Percentiles rank a stretch among this genome's conserved stretches.
Conservation (phyloP, 116 monocot species). For the Trichopus zeylanicus region DNA sequence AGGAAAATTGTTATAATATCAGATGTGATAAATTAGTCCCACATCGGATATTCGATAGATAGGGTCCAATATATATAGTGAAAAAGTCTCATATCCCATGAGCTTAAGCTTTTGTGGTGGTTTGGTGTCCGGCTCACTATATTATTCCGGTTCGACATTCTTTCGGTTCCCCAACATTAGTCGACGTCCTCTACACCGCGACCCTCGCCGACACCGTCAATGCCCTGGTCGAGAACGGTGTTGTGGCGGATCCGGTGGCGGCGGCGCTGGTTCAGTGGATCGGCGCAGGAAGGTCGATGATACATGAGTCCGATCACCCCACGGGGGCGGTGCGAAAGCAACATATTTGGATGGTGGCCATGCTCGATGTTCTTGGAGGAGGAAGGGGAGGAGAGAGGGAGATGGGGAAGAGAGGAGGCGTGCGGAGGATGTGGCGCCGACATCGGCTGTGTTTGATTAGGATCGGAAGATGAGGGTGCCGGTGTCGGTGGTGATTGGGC, state of each 20-base stretch:
- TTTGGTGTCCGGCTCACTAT: no score
- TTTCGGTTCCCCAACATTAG: no score
- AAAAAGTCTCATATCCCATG: no score
- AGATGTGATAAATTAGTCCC: no score
- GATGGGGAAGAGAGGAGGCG: neutral
- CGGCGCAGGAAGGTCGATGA: conserved; percentile 77
- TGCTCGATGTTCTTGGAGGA: conserved; percentile 68
- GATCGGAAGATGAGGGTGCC: conserved; percentile 44
- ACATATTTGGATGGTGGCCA: conserved; percentile 74
- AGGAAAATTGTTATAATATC: no score
- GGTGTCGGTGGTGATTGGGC: conserved; percentile 60
- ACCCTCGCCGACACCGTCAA: conserved; percentile 52
- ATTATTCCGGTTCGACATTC: no score
- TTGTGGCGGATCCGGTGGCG: conserved; percentile 58
- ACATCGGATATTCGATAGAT: no score
- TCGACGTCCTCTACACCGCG: conserved; percentile 79
- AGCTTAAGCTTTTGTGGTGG: no score
- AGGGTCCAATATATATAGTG: no score
- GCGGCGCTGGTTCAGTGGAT: conserved; percentile 73
- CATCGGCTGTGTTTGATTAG: conserved; percentile 2
- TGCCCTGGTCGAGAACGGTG: conserved; percentile 54
- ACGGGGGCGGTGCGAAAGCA: conserved; percentile 64
- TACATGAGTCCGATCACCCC: conserved; percentile 59
- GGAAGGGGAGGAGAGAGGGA: conserved; percentile 32
- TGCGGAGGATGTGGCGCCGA: neutral